A percentile compares a stretch with the other conserved stretches of the same genome.
These are phyloP conservation scores for Pyrenophora graminea DNA, from an alignment of 2,329 filamentous ascomycete genomes.

Conservation along the genomic window DNA sequence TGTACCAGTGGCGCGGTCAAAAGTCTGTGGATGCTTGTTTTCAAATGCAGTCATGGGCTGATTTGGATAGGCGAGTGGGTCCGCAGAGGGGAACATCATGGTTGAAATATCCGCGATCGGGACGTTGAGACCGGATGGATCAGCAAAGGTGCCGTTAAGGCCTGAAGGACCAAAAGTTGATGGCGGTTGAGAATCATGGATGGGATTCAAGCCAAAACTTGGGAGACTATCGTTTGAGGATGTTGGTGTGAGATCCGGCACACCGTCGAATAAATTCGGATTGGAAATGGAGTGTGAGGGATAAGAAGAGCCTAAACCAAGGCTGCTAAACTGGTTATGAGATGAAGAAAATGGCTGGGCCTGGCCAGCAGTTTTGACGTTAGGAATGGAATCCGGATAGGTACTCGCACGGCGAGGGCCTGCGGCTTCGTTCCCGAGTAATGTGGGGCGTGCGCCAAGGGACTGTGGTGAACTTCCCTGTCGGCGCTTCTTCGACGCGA, in stretches of 20 bases:
- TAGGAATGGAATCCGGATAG: slow-evolving; percentile 42
- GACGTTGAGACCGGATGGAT: slow-evolving; percentile 45
- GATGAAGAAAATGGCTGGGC: slow-evolving; percentile 34
- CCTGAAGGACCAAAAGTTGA: slow-evolving; percentile 37
- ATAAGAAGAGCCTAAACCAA: slow-evolving; percentile 35
- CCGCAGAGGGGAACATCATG: slow-evolving; percentile 79
- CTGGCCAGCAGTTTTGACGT: slow-evolving; percentile 32
- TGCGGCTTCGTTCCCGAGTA: slow-evolving; percentile 31
- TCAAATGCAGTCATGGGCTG: slow-evolving; percentile 68
- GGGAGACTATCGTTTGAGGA: slow-evolving; percentile 38
- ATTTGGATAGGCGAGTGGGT: slow-evolving; percentile 79
- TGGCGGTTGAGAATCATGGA: slow-evolving; percentile 32
- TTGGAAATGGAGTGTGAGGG: slow-evolving; percentile 33
- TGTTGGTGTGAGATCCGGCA: slow-evolving; percentile 41
- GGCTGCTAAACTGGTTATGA: slow-evolving; percentile 33
- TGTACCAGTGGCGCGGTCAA: slow-evolving; percentile 19
- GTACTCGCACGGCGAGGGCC: slow-evolving; percentile 41
- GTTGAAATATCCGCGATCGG: slow-evolving; percentile 71
- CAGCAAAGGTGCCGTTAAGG: slow-evolving; percentile 35
- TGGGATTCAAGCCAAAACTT: slow-evolving; percentile 30
- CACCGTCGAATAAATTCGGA: slow-evolving; percentile 35
- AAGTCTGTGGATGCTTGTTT: slow-evolving; percentile 44
- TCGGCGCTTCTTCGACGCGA: slow-evolving; percentile 44
- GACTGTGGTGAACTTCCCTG: slow-evolving; percentile 45
- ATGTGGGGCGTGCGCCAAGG: slow-evolving; percentile 29